Base-by-base conservation (phyloP, 73 alveolate species). In the Durusdinium trenchii region DNA sequence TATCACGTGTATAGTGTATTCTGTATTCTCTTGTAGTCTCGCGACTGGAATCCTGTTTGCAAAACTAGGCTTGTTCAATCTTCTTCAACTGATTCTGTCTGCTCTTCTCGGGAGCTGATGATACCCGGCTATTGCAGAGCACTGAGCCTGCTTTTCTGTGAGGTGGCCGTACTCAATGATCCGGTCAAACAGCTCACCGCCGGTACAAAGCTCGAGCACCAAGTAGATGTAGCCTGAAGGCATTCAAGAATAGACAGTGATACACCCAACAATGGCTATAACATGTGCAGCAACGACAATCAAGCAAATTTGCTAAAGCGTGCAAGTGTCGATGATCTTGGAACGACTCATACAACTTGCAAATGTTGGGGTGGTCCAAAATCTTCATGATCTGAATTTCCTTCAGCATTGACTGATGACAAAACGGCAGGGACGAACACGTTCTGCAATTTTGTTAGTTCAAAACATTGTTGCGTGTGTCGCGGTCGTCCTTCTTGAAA, bases 191-290 rank as follows among this genome's bases (percentile, higher is more conserved):
- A 94, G 71, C 93, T 94, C 99, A 75, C 99, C 99, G 12, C 99
- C 99, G 51, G 99, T 95, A 90, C 99, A 95, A 7, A 95, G 79
- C 95, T 95, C 99, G 61, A 95, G 60, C 69, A 95, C 99, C 99
- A 95, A 47, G 51, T 95, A 95, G 99, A 95, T 95, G 95, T 81
- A 79, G 94, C 99, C 94, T 94, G 78, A 32, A 75, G 89, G 30
- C 45, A 3, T 0, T 18, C 52, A 43, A 40, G 42, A 20, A 6
- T 30, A 3, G 45, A 38, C 42, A 10, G 28, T 10, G 36, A 20
- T 26, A 62, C 18, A 62, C 4, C 28, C 36, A 64, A 18, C 1
- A 64, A 64, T 7, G 1, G 46, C 36, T 38, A 12, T 30, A 64
- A 3, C 32, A 62, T 9, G 43, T 26, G 76, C 76, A 60, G 73